phyloP scores from a whole-genome alignment of 2,329 filamentous ascomycete genomes.

The Ceratocystis harringtonii region DNA sequence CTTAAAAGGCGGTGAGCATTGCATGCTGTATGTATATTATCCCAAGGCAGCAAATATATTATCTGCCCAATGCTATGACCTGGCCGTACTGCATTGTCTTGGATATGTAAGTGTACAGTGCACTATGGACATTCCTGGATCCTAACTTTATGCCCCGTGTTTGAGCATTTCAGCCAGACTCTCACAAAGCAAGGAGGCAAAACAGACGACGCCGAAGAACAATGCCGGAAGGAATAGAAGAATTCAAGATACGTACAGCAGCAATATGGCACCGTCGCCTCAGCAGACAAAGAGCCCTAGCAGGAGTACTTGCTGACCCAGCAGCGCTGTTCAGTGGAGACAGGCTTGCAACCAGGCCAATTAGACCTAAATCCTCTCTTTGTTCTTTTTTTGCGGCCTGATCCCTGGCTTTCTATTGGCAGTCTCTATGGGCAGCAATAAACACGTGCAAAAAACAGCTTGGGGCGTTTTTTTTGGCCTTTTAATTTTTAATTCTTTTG shows the following conservation, averaged over 20 bases:
- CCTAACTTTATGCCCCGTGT: not conserved
- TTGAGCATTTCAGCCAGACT: not conserved
- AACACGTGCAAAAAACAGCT: not conserved
- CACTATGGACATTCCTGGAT: not conserved
- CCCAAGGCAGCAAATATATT: too few relatives aligned
- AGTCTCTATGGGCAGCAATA: not conserved
- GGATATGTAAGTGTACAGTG: not conserved
- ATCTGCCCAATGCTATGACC: too few relatives aligned
- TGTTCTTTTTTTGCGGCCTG: conserved; percentile 2
- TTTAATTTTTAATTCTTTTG: not conserved
- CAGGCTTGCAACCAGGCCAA: not conserved
- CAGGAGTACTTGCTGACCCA: not conserved
- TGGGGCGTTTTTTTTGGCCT: not conserved
- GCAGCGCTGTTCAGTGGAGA: not conserved
- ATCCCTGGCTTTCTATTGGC: not conserved
- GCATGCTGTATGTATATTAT: not conserved
- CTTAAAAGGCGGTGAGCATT: not conserved
- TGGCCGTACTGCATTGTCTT: too few relatives aligned
- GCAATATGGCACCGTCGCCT: not conserved
- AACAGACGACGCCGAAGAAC: not conserved
- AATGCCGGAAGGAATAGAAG: not conserved
- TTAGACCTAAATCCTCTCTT: not conserved
- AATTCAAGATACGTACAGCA: not conserved
- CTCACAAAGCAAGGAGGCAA: not conserved
- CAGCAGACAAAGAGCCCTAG: not conserved